These are phyloP conservation scores for Cercis canadensis DNA, from an alignment of 306 rosid species.

Conservation along the genomic window DNA sequence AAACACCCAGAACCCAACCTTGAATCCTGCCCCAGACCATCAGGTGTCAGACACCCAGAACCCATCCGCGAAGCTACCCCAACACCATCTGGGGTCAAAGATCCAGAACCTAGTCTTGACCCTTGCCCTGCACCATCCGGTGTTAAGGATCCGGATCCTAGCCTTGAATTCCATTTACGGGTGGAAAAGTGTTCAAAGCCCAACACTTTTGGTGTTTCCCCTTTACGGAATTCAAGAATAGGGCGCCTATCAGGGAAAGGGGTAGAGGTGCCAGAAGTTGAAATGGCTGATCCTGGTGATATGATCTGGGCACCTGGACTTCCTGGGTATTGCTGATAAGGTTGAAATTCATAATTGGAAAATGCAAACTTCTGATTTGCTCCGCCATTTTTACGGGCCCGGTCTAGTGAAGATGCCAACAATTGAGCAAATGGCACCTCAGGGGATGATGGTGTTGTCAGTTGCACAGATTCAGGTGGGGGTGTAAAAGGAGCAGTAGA, in stretches of 20 bases:
- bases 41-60: conserved; percentile 90
- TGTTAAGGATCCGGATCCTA: conserved; percentile 90
- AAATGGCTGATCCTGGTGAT: conserved; percentile 93
- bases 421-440: conserved; percentile 99
- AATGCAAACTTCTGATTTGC: conserved; percentile 73
- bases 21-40: conserved; percentile 76
- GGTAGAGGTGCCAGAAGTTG: conserved; percentile 91
- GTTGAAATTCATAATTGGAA: conserved; percentile 77
- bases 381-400: conserved; percentile 61
- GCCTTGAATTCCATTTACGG: conserved; percentile 82
- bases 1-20: conserved; percentile 64
- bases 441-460: conserved; percentile 97
- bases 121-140: conserved; percentile 83
- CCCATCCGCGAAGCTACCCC: conserved; percentile 74
- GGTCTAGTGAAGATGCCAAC: conserved; percentile 79
- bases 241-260: conserved; percentile 86
- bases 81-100: conserved; percentile 84
- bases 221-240: conserved; percentile 69
- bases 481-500: conserved; percentile 95
- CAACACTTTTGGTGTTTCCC: conserved; percentile 77
- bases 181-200: conserved; percentile 78
- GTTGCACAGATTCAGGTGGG: conserved; percentile 90
- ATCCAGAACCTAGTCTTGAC: conserved; percentile 83
- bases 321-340: conserved; percentile 89
- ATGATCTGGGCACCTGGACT: conserved; percentile 89